Evolutionary conservation across 176 grass and related monocot species (phyloP).

Genomic region (Leersia perrieri): DNA sequence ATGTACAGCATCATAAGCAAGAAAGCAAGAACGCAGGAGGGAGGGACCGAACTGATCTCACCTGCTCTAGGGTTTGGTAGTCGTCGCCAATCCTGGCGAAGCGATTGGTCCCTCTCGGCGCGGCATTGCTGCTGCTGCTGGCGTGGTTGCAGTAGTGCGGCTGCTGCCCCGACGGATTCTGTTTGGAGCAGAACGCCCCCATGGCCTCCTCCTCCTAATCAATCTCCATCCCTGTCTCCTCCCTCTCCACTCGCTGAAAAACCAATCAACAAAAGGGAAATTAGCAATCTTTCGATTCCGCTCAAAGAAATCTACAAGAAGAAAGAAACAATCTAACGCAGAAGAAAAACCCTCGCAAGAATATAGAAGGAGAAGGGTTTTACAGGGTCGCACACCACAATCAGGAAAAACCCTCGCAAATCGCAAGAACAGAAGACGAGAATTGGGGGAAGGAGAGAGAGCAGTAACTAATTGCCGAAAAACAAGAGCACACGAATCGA

Average conservation of each 20-base stretch:
- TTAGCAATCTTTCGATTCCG: not conserved
- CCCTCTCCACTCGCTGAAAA: not conserved
- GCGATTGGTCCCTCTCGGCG: constrained; percentile 8
- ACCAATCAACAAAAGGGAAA: not conserved
- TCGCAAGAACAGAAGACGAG: not conserved
- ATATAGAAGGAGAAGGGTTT: not conserved
- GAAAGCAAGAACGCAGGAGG: not conserved
- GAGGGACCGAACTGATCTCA: not conserved
- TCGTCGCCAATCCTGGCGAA: constrained; percentile 62
- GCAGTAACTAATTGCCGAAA: constrained; percentile 9
- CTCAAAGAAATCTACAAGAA: no score
- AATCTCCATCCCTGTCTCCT: not conserved
- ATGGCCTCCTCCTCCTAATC: constrained; percentile 21
- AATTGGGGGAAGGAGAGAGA: not conserved
- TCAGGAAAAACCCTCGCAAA: not conserved
- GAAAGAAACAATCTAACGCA: not conserved
- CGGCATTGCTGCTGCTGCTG: not conserved
- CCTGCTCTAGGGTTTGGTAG: constrained; percentile 63
- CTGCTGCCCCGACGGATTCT: not conserved
- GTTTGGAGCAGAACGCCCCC: constrained; percentile 50
- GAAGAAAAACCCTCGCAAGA: no score
- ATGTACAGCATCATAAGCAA: not conserved
- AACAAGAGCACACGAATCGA: not conserved
- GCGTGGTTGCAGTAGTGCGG: constrained; percentile 6
- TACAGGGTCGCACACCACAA: not conserved